Evolutionary conservation across 1,284 basidiomycete species (phyloP), one percentile per base, ranked within the genome.

Genomic region (Cryptococcus sp.): DNA sequence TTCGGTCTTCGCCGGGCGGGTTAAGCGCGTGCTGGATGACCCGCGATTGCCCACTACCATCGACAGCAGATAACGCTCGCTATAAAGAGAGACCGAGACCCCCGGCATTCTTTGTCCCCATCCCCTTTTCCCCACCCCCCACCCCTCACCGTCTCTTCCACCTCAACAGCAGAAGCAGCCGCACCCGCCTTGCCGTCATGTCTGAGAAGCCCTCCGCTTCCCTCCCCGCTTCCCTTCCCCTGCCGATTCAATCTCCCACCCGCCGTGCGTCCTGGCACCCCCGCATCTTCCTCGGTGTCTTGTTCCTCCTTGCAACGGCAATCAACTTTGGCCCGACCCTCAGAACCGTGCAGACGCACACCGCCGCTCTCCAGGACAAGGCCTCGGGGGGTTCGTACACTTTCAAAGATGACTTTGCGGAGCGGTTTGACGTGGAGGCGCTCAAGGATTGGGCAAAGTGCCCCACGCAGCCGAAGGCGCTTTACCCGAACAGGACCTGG

Each of bases 401-500:
- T 9, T n/a, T 46, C 24, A 46, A 33, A 11, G 40, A 45, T 44
- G 23, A 47, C 15, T 18, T 15, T 21, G 20, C 37, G 5, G 42
- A 47, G 20, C 48, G 40, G 44, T 62, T 39, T 23, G 55, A 55
- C 37, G 15, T 53, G 11, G 54, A 48, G 2, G 33, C 45, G 33
- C 39, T 64, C 24, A 50, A 53, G 35, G 45, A 56, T 33, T 57
- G 57, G 51, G 46, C 58, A 9, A 55, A 63, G 46, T 77, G 75
- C 49, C 75, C 75, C 1, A 40, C 37, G 3, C 75, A 77, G 58
- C 73, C 70, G 0, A 55, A 61, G 46, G 51, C 74, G 23, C 48
- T 76, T 1, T 47, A 64, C 21, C 74, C 74, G 2, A 59, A 63
- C 36, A 57, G 59, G 24, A 50, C 51, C 11, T 68, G 75, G 63